These are phyloP conservation scores for Pisolithus sp. DNA, from an alignment of 768 basidiomycete species.

Conservation along the genomic window DNA sequence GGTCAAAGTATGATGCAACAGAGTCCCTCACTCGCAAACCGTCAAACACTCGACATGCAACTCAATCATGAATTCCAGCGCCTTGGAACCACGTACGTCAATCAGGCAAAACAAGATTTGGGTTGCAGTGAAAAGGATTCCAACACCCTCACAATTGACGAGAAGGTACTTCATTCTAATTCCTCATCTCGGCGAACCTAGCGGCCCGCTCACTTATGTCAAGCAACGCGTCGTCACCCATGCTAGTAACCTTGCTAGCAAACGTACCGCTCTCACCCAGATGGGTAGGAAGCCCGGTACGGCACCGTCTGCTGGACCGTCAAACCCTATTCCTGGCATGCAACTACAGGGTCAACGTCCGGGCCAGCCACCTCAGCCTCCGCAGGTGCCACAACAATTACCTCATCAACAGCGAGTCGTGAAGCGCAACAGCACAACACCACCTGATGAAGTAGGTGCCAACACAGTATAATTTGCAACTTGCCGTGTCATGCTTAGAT, in stretches of 20 bases:
- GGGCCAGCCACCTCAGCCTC: constrained; percentile 25
- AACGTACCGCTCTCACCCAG: constrained; percentile 16
- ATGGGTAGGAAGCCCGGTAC: constrained; percentile 23
- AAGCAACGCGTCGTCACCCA: constrained; percentile 33
- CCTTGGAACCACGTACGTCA: constrained; percentile 33
- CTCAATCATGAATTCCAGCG: constrained; percentile 38
- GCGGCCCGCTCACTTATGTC: constrained; percentile 9
- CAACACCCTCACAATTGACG: constrained; percentile 35
- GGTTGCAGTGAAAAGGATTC: constrained; percentile 44
- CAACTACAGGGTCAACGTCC: constrained; percentile 38
- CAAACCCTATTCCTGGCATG: constrained; percentile 27
- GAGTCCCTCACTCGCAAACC: constrained; percentile 51
- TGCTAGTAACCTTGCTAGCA: constrained; percentile 12
- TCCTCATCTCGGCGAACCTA: neutral
- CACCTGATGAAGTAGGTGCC: constrained; percentile 49
- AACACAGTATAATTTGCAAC: neutral
- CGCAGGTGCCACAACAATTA: constrained; percentile 18
- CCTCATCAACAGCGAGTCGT: constrained; percentile 23
- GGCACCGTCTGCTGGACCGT: constrained; percentile 22
- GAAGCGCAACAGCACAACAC: constrained; percentile 58
- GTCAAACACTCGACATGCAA: constrained; percentile 34
- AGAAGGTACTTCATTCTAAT: constrained; percentile 46
- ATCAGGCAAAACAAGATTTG: constrained; percentile 35
- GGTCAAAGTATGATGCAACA: constrained; percentile 41
- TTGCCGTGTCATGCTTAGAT: neutral